Base-by-base conservation (phyloP, 2,329 filamentous ascomycete genomes). In the Zymoseptoria pseudotritici region DNA sequence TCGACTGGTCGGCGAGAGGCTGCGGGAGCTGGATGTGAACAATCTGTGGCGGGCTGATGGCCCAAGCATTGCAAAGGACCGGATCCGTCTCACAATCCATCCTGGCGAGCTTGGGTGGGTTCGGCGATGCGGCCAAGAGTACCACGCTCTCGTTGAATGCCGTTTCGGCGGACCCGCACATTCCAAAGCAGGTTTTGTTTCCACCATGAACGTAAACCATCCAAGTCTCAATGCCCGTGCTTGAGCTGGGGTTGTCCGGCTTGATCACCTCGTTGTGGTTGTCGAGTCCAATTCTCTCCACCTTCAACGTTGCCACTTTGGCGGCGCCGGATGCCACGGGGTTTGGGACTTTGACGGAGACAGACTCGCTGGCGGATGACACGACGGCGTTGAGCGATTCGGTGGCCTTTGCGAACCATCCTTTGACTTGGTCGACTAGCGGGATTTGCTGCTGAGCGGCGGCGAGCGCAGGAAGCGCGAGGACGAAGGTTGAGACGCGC, bases 161-260 rank as follows among this genome's bases (percentile, higher is more conserved):
- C 59, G 78, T 76, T 69, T 90, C 87, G 57, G 86, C 76, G 61
- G 77, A 79, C 50, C 71, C 79, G 75, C 89, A 93, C 70, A 83
- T 80, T 67, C 88, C 89, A 71, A 82, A 87, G 78, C 89, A 93
- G 31, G 89, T 91, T 78, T 86, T 87, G 80, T 92, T 91, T 67
- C 87, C 80, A 58, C 89, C 89, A 9, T 86, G 89, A 66, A 90
- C 77, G 66, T 89, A 80, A 62, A 93, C 78, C 80, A 88, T 86
- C 87, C 87, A 91, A 75, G 91, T 86, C 75, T 88, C 86, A 4
- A 88, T 86, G 7, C 76, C 80, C 10, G 83, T 72, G 57, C 71
- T 82, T 63, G 82, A 81, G 26, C 75, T 83, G 8, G 83, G 75
- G 62, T 83, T 78, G 60, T 88, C 83, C 29, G 84, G 82, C 55